Evolutionary conservation across 2,329 filamentous ascomycete species (phyloP), one percentile per base, ranked within the genome.

Genomic region (Colletotrichum australisinense): DNA sequence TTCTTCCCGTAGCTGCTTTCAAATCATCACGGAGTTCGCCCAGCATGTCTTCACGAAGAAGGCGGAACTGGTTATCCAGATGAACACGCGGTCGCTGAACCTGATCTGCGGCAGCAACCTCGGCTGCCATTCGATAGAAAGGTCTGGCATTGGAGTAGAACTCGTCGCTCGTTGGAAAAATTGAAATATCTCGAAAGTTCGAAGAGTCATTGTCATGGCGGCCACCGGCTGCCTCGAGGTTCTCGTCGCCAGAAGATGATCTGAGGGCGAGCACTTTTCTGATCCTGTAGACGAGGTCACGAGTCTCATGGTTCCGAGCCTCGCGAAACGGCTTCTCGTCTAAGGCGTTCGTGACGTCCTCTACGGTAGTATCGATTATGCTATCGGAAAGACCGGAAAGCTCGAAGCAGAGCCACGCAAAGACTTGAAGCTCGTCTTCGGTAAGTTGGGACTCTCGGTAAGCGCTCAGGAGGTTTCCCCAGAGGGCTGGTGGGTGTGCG

Each of bases 121-220:
- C 88, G 4, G 86, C 83, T 0, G 87, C 86, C 0, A 82, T 85
- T 7, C 88, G 87, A 57, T 91, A 89, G 78, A 90, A 94, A 0
- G 89, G 86, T 28, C 79, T 78, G 3, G 87, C 84, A 0, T 78
- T 84, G 0, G 87, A 92, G 0, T 84, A 71, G 1, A 95, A 84
- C 77, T 95, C 93, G 63, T 93, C 89, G 0, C 86, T 79, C 0
- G 93, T 95, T 0, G 93, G 93, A 60, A 90, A 87, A 16, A 95
- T 90, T 2, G 87, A 82, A 42, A 94, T 90, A 0, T 90, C 72
- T 0, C 89, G 86, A 76, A 91, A 92, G 75, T 94, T 86, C 1
- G 77, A 83, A 77, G 88, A 88, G 76, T 95, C 93, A 67, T 95
- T 95, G 79, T 95, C 92, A 75, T 95, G 93, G 0, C 93, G 87